Conservation (phyloP, 352 stramenopile species). For the Blastocystis sp. region DNA sequence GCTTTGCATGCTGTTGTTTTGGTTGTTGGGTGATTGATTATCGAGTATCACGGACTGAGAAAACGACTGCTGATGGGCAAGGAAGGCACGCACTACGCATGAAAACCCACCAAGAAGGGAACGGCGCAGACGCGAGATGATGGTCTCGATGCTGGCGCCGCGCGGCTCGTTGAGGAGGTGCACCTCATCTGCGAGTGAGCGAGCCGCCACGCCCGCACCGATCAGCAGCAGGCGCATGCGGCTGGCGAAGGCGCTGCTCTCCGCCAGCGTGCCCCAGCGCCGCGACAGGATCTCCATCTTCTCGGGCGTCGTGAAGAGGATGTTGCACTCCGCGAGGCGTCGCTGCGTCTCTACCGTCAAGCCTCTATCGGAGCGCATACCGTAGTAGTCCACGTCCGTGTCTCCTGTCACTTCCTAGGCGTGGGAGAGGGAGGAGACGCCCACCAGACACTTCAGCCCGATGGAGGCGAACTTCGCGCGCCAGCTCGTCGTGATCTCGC, state of each 20-base stretch:
- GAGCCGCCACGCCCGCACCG: background rate
- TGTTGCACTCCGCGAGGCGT: constrained; percentile 10
- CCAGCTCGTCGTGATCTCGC: constrained; percentile 42
- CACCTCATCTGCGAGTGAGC: constrained; percentile 83
- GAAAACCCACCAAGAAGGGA: constrained; percentile 69
- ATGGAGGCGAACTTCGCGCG: constrained; percentile 8
- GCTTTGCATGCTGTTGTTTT: too few species aligned
- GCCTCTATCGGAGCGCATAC: background rate
- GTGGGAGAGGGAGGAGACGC: background rate
- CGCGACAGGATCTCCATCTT: constrained; percentile 68
- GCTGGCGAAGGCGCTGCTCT: background rate
- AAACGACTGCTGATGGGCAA: background rate
- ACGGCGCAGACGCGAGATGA: constrained; percentile 85
- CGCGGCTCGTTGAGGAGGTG: constrained; percentile 93
- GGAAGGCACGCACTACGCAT: background rate
- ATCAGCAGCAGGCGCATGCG: constrained; percentile 65
- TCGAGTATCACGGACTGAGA: too few species aligned
- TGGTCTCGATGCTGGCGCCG: constrained; percentile 94
- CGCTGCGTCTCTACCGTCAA: background rate
- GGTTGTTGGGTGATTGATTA: too few species aligned
- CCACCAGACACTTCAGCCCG: constrained; percentile 17
- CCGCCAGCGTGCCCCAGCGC: constrained; percentile 32
- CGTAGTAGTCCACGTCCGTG: background rate
- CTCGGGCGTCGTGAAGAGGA: constrained; percentile 69
- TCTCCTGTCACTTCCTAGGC: constrained; percentile 53